Evolutionary conservation across 371 early-diverging fungal genomes (phyloP).

Genomic region (Chytridium lagenaria): DNA sequence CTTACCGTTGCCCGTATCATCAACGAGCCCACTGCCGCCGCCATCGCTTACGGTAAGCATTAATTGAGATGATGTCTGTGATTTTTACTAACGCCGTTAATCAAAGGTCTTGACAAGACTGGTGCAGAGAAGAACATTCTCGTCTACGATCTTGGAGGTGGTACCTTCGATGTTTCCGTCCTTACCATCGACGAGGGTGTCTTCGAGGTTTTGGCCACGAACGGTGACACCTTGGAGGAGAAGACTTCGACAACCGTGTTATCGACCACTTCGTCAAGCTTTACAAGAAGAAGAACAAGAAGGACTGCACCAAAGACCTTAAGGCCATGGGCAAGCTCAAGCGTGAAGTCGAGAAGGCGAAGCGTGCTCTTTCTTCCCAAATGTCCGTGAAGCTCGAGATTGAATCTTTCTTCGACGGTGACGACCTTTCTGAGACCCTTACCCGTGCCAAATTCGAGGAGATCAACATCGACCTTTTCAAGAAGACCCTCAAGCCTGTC

Average conservation of each 20-base stretch:
- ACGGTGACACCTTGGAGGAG: slow-evolving; percentile 95
- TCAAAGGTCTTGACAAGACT: slow-evolving; percentile 15
- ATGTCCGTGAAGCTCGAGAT: slow-evolving; percentile 76
- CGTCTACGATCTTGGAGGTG: slow-evolving; percentile 96
- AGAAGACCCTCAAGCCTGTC: slow-evolving; percentile 68
- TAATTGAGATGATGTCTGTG: no score
- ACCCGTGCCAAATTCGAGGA: slow-evolving; percentile 69
- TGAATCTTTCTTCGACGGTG: slow-evolving; percentile 69
- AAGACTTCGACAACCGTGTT: slow-evolving; percentile 91
- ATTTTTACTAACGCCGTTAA: no score
- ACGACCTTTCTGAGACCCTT: slow-evolving; percentile 65
- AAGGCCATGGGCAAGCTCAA: slow-evolving; percentile 86
- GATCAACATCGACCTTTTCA: slow-evolving; percentile 64
- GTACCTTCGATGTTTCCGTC: slow-evolving; percentile 93
- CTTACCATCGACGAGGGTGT: slow-evolving; percentile 87
- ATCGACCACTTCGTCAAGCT: slow-evolving; percentile 78
- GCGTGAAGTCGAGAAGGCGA: slow-evolving; percentile 89
- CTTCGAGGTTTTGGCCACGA: slow-evolving; percentile 85
- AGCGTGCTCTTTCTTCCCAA: slow-evolving; percentile 87
- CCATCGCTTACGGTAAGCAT: slow-evolving; percentile 79
- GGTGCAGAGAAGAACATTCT: slow-evolving; percentile 71
- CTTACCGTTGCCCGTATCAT: slow-evolving; percentile 71
- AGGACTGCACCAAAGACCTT: slow-evolving; percentile 73
- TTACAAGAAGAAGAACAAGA: slow-evolving; percentile 76
- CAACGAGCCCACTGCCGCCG: slow-evolving; percentile 81